Evolutionary conservation across 306 rosid genomes (phyloP), one percentile per base, ranked within the genome.

Genomic region (Rubus idaeus): DNA sequence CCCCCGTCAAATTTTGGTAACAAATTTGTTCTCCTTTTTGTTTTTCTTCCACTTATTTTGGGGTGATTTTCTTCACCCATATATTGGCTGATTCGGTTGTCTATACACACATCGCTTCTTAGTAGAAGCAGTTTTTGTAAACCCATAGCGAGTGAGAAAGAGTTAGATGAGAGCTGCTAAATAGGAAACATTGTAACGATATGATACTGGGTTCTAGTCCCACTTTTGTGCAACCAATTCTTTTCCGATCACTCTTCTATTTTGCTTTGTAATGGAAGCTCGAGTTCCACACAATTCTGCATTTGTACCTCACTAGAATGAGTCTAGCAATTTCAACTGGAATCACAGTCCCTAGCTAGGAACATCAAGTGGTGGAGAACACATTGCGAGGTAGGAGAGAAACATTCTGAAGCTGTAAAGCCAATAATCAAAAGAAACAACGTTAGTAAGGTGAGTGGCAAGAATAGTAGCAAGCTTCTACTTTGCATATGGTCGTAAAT

Each of bases 101-200:
- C 35, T 68, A 21, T n/a, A 53, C 49, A 51, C 41, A 51, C 41
- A 17, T 51, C 18, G 47, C 62, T 51, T 71, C 45, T 71, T 71
- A 17, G 75, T 52, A 52, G 75, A 11, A 52, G 18, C 50, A 52
- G 65, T 53, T 72, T 72, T 71, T 72, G 51, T 41, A 40, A 40
- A 5, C 51, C 12, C 26, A 6, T 49, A 46, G 62, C 23, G n/a
- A 41, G 57, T 17, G 45, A 61, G 11, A 39, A 11, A 71, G 62
- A 37, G 41, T 41, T 66, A 42, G 16, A 26, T 37, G 13, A 8
- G 60, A 70, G 74, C 60, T 30, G 6, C 41, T 37, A 14, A 70
- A 13, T 49, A 70, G 61, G 45, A 49, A 40, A 70, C 8, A 3
- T 23, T 69, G 41, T 30, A 70, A 49, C 17, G 4, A 14, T 16